Conservation (phyloP, 306 rosid species). For the Benincasa hispida region DNA sequence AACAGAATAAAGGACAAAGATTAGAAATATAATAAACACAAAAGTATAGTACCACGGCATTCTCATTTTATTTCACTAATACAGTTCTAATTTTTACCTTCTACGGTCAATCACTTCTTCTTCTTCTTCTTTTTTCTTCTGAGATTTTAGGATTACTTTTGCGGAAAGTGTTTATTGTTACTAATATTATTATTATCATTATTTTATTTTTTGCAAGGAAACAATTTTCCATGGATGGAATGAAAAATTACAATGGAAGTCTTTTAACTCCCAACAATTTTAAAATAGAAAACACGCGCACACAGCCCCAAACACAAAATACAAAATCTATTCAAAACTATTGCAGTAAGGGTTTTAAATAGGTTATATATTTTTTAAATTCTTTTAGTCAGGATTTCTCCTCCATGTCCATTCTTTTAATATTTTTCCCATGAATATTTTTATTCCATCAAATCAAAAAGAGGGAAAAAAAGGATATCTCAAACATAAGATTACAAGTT, state of each 20-base stretch:
- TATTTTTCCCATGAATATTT: not conserved
- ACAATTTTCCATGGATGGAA: not conserved
- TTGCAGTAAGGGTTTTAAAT: not conserved
- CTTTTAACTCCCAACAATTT: not conserved
- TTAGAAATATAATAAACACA: not conserved
- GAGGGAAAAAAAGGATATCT: not conserved
- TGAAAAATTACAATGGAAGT: not conserved
- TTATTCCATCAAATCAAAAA: not conserved
- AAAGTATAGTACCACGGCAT: not conserved
- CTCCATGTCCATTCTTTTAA: not conserved
- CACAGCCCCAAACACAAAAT: not conserved
- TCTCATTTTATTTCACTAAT: not conserved
- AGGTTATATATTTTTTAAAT: not conserved
- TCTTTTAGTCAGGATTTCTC: not conserved
- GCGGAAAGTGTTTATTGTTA: not conserved
- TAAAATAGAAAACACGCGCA: not conserved
- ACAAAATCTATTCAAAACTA: not conserved
- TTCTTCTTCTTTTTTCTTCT: too few relatives aligned
- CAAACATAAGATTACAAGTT: not conserved
- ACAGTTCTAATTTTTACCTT: not conserved
- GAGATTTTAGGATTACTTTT: not conserved
- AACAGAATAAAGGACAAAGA: not conserved
- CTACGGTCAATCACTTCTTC: not conserved
- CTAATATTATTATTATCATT: too few relatives aligned
- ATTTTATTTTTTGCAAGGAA: too few relatives aligned